phyloP scores from a whole-genome alignment of 208 protist genomes.

The Leishmania tropica region DNA sequence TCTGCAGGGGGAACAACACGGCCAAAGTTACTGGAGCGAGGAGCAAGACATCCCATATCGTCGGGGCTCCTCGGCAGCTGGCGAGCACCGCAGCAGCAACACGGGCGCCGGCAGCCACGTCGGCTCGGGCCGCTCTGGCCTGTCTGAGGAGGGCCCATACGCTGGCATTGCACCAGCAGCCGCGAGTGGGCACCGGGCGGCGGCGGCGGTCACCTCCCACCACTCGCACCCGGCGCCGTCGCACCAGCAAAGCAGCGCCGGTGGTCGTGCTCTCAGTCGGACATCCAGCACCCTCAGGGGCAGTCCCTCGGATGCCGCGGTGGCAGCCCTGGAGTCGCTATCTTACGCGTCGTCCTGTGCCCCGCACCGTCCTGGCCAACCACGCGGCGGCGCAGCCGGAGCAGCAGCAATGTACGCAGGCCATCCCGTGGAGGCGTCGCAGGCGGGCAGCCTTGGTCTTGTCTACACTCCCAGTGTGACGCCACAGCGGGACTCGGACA shows the following conservation, averaged over 20 bases:
- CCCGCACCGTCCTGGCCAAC: not conserved
- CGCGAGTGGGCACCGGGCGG: not conserved
- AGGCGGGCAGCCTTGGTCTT: constrained; percentile 22
- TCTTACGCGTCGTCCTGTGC: not conserved
- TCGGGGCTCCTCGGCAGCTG: not conserved
- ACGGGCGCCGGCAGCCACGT: not conserved
- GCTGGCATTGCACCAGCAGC: not conserved
- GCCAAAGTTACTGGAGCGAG: not conserved
- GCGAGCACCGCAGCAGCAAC: constrained; percentile 1
- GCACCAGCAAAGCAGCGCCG: not conserved
- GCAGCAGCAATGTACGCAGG: not conserved
- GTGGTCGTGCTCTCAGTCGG: not conserved
- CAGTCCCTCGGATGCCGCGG: not conserved
- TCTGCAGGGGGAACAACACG: not conserved
- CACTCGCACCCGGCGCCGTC: not conserved
- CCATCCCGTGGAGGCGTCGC: constrained; percentile 2
- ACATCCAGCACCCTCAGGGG: not conserved
- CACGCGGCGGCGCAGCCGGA: not conserved
- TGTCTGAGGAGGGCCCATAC: not conserved
- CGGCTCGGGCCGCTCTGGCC: not conserved
- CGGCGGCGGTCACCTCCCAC: not conserved
- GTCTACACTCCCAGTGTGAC: constrained; percentile 19
- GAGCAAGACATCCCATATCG: not conserved
- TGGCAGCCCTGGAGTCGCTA: not conserved
- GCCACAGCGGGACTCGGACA: constrained; percentile 14